Percentiles rank a stretch among this genome's conserved stretches.
phyloP scores from a whole-genome alignment of 179 eudicot species.

The Amaranthus tricolor region DNA sequence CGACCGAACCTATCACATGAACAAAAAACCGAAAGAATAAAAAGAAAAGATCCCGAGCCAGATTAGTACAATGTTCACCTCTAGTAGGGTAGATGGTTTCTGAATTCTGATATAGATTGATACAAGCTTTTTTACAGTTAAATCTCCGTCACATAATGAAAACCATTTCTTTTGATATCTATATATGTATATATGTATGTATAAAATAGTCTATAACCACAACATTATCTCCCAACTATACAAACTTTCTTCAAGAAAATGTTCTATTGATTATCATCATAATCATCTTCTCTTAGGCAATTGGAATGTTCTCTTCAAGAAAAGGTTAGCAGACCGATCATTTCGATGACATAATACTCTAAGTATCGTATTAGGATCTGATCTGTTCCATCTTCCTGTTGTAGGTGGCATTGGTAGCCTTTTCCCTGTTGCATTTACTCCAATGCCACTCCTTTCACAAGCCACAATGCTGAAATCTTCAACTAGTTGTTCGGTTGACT shows the following conservation, averaged over 20 bases:
- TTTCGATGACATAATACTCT: conserved; percentile 82
- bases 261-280: neutral
- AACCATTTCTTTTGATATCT: neutral
- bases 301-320: conserved; percentile 81
- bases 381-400: conserved; percentile 71
- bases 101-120: conserved; percentile 7
- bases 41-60: neutral
- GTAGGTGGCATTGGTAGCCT: conserved; percentile 93
- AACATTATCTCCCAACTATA: neutral
- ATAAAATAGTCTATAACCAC: neutral
- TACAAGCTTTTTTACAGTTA: conserved; percentile 26
- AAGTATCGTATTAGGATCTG: conserved; percentile 84
- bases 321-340: conserved; percentile 57
- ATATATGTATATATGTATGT: too few relatives aligned
- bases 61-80: conserved; percentile 18
- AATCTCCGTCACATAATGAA: conserved; percentile 14
- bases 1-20: conserved; percentile 6
- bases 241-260: neutral
- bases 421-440: conserved; percentile 47
- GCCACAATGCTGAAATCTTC: conserved; percentile 73
- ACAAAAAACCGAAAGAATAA: neutral
- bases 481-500: conserved; percentile 66
- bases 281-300: conserved; percentile 70
- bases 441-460: conserved; percentile 67
- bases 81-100: neutral